Percentiles rank a stretch among this genome's conserved stretches.
These are phyloP conservation scores for Austroboletus festivus DNA, from an alignment of 768 basidiomycete genomes.

Conservation along the genomic window DNA sequence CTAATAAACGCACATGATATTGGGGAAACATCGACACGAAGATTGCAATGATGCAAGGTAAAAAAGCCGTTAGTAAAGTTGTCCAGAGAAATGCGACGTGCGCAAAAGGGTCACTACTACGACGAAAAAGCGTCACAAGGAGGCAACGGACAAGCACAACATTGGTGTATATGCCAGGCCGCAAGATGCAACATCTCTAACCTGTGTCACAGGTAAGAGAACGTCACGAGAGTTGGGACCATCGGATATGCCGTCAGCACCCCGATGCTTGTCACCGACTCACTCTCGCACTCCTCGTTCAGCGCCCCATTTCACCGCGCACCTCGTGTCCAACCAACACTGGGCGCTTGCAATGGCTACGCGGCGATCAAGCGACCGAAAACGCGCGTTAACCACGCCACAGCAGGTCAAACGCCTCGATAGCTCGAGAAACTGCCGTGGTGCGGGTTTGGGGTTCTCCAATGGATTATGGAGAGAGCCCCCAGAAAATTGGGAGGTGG, in stretches of 20 bases:
- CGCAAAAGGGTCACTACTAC: conserved; percentile 27
- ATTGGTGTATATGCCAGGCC: conserved; percentile 59
- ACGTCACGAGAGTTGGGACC: conserved; percentile 31
- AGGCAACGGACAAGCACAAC: conserved; percentile 50
- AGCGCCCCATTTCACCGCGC: conserved; percentile 97
- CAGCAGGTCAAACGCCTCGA: conserved; percentile 83
- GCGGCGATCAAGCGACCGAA: conserved; percentile 95
- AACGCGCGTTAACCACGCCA: conserved; percentile 76
- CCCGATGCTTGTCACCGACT: conserved; percentile 22
- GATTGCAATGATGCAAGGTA: conserved; percentile 42
- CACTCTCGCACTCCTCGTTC: conserved; percentile 88
- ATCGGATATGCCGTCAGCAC: conserved; percentile 26
- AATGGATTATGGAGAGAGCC: conserved; percentile 87
- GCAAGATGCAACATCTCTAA: conserved; percentile 39
- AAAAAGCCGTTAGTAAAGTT: conserved; percentile 59
- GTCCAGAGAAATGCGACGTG: conserved; percentile 32
- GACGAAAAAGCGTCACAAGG: conserved; percentile 49
- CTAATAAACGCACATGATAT: conserved; percentile 43
- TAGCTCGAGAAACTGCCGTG: conserved; percentile 69
- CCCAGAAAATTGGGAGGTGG: conserved; percentile 97
- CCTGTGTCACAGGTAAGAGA: conserved; percentile 72
- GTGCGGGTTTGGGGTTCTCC: conserved; percentile 95
- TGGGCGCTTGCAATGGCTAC: conserved; percentile 63
- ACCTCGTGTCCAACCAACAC: conserved; percentile 82
- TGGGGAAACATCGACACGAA: conserved; percentile 25